phyloP scores from a whole-genome alignment of 1,284 basidiomycete species.

The Cystobasidium slooffiae region DNA sequence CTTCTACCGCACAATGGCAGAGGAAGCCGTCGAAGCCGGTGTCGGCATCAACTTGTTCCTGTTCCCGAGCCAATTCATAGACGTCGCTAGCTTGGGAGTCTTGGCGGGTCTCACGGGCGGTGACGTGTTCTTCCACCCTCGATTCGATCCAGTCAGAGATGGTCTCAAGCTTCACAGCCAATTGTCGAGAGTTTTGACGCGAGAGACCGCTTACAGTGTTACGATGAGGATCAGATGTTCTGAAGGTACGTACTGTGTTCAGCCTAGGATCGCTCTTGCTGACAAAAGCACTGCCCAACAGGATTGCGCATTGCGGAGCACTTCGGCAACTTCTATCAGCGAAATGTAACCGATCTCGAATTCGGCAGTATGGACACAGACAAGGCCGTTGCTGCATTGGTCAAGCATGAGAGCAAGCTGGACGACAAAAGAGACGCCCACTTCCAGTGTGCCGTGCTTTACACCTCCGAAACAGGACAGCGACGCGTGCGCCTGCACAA shows the following conservation, averaged over 20 bases:
- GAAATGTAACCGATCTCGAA: slow-evolving; percentile 74
- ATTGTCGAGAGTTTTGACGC: slow-evolving; percentile 69
- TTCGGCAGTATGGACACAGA: slow-evolving; percentile 81
- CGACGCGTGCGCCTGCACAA: slow-evolving; percentile 86
- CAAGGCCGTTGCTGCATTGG: slow-evolving; percentile 71
- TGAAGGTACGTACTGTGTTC: slow-evolving; percentile 65
- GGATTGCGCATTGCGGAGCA: slow-evolving; percentile 74
- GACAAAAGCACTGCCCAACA: slow-evolving; percentile 52
- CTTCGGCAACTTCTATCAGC: slow-evolving; percentile 81
- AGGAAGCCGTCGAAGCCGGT: slow-evolving; percentile 86
- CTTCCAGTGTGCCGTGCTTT: slow-evolving; percentile 88
- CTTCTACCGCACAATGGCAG: slow-evolving; percentile 79
- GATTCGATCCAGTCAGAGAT: slow-evolving; percentile 77
- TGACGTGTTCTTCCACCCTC: slow-evolving; percentile 88
- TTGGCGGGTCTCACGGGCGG: slow-evolving; percentile 84
- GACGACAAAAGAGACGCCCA: slow-evolving; percentile 77
- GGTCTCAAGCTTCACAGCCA: slow-evolving; percentile 71
- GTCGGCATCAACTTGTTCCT: slow-evolving; percentile 90
- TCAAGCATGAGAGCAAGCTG: slow-evolving; percentile 68
- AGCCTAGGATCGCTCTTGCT: not conserved
- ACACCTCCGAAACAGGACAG: slow-evolving; percentile 79
- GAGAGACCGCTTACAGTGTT: slow-evolving; percentile 80
- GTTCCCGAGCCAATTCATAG: slow-evolving; percentile 79
- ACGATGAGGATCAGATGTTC: slow-evolving; percentile 83
- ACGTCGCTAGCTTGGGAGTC: slow-evolving; percentile 81